Percentiles rank a stretch among this genome's conserved stretches.
These are phyloP conservation scores for Panaeolus cyanescens DNA, from an alignment of 768 basidiomycete species.

Conservation along the genomic window DNA sequence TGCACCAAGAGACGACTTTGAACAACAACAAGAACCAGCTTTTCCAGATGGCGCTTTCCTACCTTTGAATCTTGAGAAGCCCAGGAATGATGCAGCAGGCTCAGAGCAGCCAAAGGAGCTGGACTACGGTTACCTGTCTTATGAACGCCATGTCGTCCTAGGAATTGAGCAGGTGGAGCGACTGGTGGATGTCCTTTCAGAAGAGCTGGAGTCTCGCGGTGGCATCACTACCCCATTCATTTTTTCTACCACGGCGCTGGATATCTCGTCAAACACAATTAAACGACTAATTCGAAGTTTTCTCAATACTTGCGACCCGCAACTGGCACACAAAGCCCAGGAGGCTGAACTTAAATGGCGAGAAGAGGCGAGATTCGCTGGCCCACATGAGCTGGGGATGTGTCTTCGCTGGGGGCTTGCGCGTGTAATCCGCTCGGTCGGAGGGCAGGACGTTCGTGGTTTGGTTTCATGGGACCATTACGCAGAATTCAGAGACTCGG, in stretches of 20 bases:
- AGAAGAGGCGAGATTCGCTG: constrained; percentile 83
- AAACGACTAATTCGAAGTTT: constrained; percentile 81
- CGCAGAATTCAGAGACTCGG: constrained; percentile 75
- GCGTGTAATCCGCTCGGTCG: constrained; percentile 69
- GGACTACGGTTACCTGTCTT: constrained; percentile 75
- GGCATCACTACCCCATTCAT: constrained; percentile 90
- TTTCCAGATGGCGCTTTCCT: constrained; percentile 57
- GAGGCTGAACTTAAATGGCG: constrained; percentile 62
- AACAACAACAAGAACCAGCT: constrained; percentile 30
- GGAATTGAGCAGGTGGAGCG: constrained; percentile 73
- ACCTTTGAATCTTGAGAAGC: constrained; percentile 51
- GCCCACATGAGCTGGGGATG: constrained; percentile 89
- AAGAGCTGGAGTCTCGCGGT: constrained; percentile 72
- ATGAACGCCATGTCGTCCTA: constrained; percentile 72
- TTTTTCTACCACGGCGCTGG: constrained; percentile 87
- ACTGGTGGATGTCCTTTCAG: constrained; percentile 69
- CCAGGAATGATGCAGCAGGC: constrained; percentile 31
- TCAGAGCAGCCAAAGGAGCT: constrained; percentile 39
- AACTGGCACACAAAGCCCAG: constrained; percentile 29
- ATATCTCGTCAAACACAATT: constrained; percentile 74
- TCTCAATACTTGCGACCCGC: constrained; percentile 56
- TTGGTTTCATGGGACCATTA: constrained; percentile 87
- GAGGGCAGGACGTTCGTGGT: constrained; percentile 77
- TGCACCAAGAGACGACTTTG: constrained; percentile 35
- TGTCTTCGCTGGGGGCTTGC: constrained; percentile 91